Percentiles rank a stretch among this genome's conserved stretches.
Evolutionary conservation across 163 green algal genomes (phyloP).

Genomic region (Chloroidium sp.): DNA sequence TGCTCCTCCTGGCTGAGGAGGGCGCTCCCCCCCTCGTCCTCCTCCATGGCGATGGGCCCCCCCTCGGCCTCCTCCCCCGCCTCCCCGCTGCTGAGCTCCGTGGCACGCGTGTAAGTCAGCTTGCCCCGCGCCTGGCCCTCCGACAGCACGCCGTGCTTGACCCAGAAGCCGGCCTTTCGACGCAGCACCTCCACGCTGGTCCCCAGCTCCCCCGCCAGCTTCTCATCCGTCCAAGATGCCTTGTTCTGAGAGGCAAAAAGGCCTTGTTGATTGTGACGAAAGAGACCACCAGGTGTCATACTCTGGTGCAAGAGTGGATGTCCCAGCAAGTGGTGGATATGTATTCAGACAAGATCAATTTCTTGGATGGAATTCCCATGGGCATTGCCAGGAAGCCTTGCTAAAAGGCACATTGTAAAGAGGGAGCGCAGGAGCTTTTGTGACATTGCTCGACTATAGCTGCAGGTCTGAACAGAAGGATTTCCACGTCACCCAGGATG

Average conservation of each 20-base stretch:
- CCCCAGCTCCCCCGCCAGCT: constrained; percentile 45
- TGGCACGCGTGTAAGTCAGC: neutral
- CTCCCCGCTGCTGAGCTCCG: neutral
- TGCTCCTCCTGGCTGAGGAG: neutral
- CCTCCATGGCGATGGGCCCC: constrained; percentile 5
- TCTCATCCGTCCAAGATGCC: constrained; percentile 22
- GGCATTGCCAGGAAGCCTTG: too few species aligned
- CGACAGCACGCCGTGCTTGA: constrained; percentile 57
- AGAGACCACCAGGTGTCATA: too few species aligned
- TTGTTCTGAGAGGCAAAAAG: constrained; percentile 1
- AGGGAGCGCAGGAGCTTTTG: too few species aligned
- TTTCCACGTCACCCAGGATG: too few species aligned
- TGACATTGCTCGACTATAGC: too few species aligned
- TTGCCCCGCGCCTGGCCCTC: neutral
- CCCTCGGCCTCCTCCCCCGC: constrained; percentile 5
- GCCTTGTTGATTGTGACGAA: too few species aligned
- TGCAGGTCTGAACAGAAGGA: too few species aligned
- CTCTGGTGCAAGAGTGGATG: too few species aligned
- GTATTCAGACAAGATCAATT: too few species aligned
- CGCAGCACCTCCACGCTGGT: constrained; percentile 42
- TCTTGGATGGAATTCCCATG: too few species aligned
- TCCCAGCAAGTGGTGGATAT: too few species aligned
- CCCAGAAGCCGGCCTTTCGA: constrained; percentile 67
- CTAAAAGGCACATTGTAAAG: too few species aligned
- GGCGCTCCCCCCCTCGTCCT: neutral